Evolutionary conservation across 352 stramenopile genomes (phyloP), one percentile per base, ranked within the genome.

Genomic region (Phytophthora multivora): DNA sequence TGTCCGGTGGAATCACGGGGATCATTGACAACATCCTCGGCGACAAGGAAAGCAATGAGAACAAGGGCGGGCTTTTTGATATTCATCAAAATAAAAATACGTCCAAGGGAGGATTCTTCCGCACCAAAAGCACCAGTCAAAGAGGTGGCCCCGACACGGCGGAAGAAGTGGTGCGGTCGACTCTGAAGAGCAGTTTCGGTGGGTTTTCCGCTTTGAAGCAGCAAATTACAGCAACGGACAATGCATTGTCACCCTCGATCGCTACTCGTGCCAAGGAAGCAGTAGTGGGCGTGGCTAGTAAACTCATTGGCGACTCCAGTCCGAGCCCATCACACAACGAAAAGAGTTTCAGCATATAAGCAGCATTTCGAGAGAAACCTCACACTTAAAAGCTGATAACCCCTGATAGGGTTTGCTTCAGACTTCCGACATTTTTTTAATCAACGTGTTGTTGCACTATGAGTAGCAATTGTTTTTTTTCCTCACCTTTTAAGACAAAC

Each of bases 211-310:
- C 53, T 8, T 60, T 76, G 40, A 64, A 73, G 11, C 56, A 59
- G 40, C 68, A 76, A 54, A 65, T 73, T 13, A 40, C 26, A 30
- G 38, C 35, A 5, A 65, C 68, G 10, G 63, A 76, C 19, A 64
- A 52, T 23, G 26, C 58, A 9, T 1, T 73, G 50, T 66, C 54
- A 11, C 57, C 68, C 3, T 66, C 58, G 45, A 51, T 72, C 13
- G 43, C 50, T 4, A 55, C 50, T 16, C 51, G 51, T 5, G 56
- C 56, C 18, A 75, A 71, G 23, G 47, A 71, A 19, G 61, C 61
- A 31, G 55, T 71, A 7, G 46, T 40, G 11, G 36, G 41, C 21
- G 49, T 68, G 41, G 55, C 57, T 2, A 64, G 39, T 41, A 71
- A 66, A n/a, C 11, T 73, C 13, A 21, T 38, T 3, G 45, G 40